Evolutionary conservation across 805 yeast genomes (phyloP), one percentile per base, ranked within the genome.

Genomic region (Lipomyces yamadae): DNA sequence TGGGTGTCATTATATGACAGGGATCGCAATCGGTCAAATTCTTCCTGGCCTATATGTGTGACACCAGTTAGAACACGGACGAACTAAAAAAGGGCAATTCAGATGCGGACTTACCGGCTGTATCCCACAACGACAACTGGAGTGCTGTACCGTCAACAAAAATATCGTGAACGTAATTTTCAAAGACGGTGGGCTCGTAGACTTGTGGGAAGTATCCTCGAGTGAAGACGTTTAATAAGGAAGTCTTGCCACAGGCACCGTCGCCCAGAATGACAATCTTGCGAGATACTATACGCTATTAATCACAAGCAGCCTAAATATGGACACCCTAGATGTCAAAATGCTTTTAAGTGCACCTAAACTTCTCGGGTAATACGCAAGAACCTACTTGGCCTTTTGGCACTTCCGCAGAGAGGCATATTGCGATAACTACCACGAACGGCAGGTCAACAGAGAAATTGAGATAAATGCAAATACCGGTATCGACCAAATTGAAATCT

Each of bases 131-230:
- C 15, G 97, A 92, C 65, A 94, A 81, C 75, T 93, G 96, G 74
- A 94, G 90, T 60, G 95, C 92, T 77, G 91, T 92, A 61, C 94
- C 94, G 77, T 94, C 99, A 63, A 94, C 92, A 79, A 91, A 94
- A 71, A 94, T 95, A 77, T 94, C 98, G 79, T 94, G 98, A 67
- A 93, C 97, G 77, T 94, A 94, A 80, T 94, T 94, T 77, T 94
- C 98, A 79, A 95, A 94, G 50, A 94, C 98, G 0, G 99, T 94
- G 33, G 99, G 99, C 76, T 93, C 99, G 78, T 94, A 94, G 29
- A 94, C 98, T 77, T 95, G 97, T 7, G 98, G 98, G 81, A 94
- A 94, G 78, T 94, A 95, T 1, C 99, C 99, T 73, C 97, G 83
- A 4, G 99, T 95, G 81, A 94, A 95, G 70, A 95, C 97, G 77